phyloP scores from a whole-genome alignment of 495 filamentous ascomycete species.

The Daldinia childiae region DNA sequence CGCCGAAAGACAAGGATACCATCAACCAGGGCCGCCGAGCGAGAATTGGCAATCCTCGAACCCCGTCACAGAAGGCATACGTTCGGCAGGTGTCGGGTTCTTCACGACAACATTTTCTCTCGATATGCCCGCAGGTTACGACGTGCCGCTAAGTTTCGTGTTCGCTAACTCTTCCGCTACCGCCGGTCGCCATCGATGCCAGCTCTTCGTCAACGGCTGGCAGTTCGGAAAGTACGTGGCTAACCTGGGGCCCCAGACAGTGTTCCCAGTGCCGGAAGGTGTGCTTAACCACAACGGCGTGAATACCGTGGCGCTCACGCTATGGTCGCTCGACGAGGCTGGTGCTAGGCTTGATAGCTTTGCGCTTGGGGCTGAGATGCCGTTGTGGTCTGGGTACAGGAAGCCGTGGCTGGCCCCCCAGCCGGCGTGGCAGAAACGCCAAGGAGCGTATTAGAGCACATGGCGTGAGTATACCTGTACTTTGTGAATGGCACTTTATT shows the following conservation, averaged over 20 bases:
- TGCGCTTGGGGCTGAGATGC: slow-evolving; percentile 60
- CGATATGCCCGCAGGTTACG: slow-evolving; percentile 61
- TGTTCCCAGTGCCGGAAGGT: slow-evolving; percentile 72
- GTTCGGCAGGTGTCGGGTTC: slow-evolving; percentile 66
- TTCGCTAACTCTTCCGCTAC: slow-evolving; percentile 57
- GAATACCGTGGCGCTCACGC: slow-evolving; percentile 67
- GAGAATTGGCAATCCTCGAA: slow-evolving; percentile 52
- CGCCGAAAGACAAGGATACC: slow-evolving; percentile 74
- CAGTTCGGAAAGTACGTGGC: slow-evolving; percentile 75
- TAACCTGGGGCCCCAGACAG: slow-evolving; percentile 75
- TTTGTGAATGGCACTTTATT: not conserved
- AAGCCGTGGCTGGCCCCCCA: slow-evolving; percentile 54
- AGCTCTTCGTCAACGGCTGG: slow-evolving; percentile 78
- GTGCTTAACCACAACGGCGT: slow-evolving; percentile 70
- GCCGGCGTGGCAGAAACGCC: slow-evolving; percentile 59
- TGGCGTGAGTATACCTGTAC: not conserved
- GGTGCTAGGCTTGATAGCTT: slow-evolving; percentile 67
- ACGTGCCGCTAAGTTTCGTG: slow-evolving; percentile 69
- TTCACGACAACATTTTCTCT: slow-evolving; percentile 69
- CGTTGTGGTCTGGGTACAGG: slow-evolving; percentile 63
- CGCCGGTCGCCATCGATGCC: slow-evolving; percentile 58
- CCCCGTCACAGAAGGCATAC: slow-evolving; percentile 52
- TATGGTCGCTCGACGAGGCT: slow-evolving; percentile 68
- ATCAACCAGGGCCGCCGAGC: slow-evolving; percentile 66
- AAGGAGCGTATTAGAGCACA: slow-evolving; percentile 62